A percentile compares a stretch with the other conserved stretches of the same genome.
These are phyloP conservation scores for Euphorbia tirucalli DNA, from an alignment of 345 rosid species.

Conservation along the genomic window DNA sequence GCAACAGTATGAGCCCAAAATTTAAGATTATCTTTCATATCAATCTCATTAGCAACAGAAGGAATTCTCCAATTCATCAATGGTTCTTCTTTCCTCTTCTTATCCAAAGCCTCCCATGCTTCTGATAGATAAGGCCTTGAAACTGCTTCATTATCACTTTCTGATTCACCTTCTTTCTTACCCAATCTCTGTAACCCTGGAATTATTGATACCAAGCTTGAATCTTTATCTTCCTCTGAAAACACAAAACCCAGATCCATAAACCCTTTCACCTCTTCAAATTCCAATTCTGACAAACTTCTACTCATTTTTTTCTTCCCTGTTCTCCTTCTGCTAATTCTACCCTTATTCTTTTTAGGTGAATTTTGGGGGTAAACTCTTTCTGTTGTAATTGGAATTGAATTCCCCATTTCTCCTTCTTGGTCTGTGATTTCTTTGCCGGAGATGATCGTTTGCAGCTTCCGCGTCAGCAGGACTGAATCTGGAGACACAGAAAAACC, in stretches of 20 bases:
- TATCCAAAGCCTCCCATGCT: conserved; percentile 65
- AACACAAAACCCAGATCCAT: conserved; percentile 91
- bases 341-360: conserved; percentile 1
- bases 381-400: not conserved
- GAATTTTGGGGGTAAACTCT: not conserved
- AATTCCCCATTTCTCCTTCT: conserved; percentile 10
- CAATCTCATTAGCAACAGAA: conserved; percentile 42
- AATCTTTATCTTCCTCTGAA: conserved; percentile 65
- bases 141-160: conserved; percentile 21
- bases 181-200: conserved; percentile 69
- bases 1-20: conserved; percentile 87
- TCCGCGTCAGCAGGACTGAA: conserved; percentile 41
- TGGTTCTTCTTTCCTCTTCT: conserved; percentile 37
- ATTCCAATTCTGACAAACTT: conserved; percentile 69
- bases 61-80: conserved; percentile 65
- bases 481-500: conserved; percentile 36
- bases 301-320: conserved; percentile 39
- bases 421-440: conserved; percentile 39
- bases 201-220: conserved; percentile 64
- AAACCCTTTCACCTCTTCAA: conserved; percentile 80
- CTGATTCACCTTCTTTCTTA: conserved; percentile 31
- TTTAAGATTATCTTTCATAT: conserved; percentile 58
- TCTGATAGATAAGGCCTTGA: conserved; percentile 79
- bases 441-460: conserved; percentile 34
- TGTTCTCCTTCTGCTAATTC: conserved; percentile 12